phyloP scores from a whole-genome alignment of 2,329 filamentous ascomycete genomes.

The Neonectria neomacrospora region DNA sequence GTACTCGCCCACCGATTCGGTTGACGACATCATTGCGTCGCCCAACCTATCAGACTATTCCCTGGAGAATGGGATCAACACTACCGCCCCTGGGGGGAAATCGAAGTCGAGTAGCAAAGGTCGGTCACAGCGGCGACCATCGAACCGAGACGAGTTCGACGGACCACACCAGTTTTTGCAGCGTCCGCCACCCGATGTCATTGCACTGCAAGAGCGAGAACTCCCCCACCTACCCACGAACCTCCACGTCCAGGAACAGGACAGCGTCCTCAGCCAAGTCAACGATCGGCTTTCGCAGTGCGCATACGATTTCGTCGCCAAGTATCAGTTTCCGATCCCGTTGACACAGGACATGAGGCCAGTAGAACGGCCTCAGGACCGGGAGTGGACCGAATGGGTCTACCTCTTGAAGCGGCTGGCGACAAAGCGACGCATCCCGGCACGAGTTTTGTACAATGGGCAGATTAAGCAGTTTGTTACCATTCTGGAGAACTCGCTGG shows the following conservation, averaged over 20 bases:
- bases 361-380: slow-evolving; percentile 77
- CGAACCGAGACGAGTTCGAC: slow-evolving; percentile 90
- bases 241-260: slow-evolving; percentile 85
- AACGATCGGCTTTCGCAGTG: slow-evolving; percentile 88
- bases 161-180: slow-evolving; percentile 86
- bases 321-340: slow-evolving; percentile 90
- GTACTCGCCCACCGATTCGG: slow-evolving; percentile 67
- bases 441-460: slow-evolving; percentile 84
- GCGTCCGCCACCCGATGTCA: slow-evolving; percentile 74
- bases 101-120: slow-evolving; percentile 56
- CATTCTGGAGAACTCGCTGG: slow-evolving; percentile 86
- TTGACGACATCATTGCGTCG: slow-evolving; percentile 68
- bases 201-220: slow-evolving; percentile 82
- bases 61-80: slow-evolving; percentile 61
- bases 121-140: slow-evolving; percentile 73
- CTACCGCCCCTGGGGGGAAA: slow-evolving; percentile 54
- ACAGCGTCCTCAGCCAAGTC: slow-evolving; percentile 80
- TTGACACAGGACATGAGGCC: slow-evolving; percentile 84
- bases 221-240: slow-evolving; percentile 85
- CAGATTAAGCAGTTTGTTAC: slow-evolving; percentile 94
- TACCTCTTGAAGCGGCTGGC: slow-evolving; percentile 86
- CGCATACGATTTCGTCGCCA: slow-evolving; percentile 90
- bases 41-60: slow-evolving; percentile 71
- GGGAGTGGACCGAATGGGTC: slow-evolving; percentile 94
- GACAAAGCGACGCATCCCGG: slow-evolving; percentile 86